These are phyloP conservation scores for Hydnum rufescens DNA, from an alignment of 768 basidiomycete genomes.

Conservation along the genomic window DNA sequence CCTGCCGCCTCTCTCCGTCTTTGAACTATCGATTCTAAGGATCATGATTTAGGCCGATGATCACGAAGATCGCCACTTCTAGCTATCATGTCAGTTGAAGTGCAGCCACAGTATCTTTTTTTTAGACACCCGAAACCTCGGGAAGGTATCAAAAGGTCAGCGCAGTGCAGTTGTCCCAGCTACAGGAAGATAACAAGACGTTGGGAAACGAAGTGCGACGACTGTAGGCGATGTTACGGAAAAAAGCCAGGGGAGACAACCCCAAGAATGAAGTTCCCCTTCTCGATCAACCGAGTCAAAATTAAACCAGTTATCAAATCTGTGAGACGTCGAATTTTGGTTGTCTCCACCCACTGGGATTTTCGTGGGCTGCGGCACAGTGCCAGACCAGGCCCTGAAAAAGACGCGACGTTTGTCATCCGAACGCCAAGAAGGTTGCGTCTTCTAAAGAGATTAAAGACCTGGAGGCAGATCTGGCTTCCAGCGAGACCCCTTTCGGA, in stretches of 20 bases:
- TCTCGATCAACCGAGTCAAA: constrained; percentile 37
- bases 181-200: constrained; percentile 27
- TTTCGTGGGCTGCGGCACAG: neutral
- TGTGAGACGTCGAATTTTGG: constrained; percentile 16
- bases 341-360: neutral
- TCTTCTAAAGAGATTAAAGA: constrained; percentile 39
- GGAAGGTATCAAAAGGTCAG: neutral
- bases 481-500: constrained; percentile 63
- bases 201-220: constrained; percentile 43
- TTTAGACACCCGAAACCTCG: too few species aligned
- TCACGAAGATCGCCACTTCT: too few species aligned
- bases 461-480: constrained; percentile 48
- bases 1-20: too few species aligned
- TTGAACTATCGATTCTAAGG: too few species aligned
- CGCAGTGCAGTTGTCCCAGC: constrained; percentile 13
- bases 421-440: constrained; percentile 28
- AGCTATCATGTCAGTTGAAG: too few species aligned
- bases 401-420: constrained; percentile 15
- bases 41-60: too few species aligned
- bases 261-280: constrained; percentile 40
- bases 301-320: constrained; percentile 35
- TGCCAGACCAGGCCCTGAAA: constrained; percentile 28
- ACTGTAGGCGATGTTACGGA: constrained; percentile 39
- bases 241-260: constrained; percentile 32
- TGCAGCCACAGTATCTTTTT: too few species aligned